Evolutionary conservation across 2,329 filamentous ascomycete species (phyloP).

Genomic region (Aspergillus sclerotialis): DNA sequence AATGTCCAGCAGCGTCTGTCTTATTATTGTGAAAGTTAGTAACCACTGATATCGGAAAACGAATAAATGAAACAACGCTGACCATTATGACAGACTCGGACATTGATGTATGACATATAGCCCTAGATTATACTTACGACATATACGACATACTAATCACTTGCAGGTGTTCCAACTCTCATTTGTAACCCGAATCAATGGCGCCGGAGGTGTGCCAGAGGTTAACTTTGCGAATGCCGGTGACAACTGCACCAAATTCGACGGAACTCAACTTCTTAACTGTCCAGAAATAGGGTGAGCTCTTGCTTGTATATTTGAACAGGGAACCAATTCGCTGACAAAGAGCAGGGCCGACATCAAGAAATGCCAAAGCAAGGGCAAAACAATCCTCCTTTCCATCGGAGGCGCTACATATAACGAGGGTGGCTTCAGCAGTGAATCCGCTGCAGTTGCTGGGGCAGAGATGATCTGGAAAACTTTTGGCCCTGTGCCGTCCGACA

Average conservation of each 20-base stretch:
- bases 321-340: slow-evolving; percentile 1
- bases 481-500: slow-evolving; percentile 44
- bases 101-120: slow-evolving; percentile 9
- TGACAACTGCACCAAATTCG: slow-evolving; percentile 51
- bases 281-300: slow-evolving; percentile 57
- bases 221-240: slow-evolving; percentile 60
- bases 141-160: not conserved
- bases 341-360: slow-evolving; percentile 33
- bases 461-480: slow-evolving; percentile 61
- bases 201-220: slow-evolving; percentile 17
- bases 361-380: slow-evolving; percentile 55
- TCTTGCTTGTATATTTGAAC: not conserved
- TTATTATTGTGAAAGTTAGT: slow-evolving; percentile 50
- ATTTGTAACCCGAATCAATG: slow-evolving; percentile 5
- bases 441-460: slow-evolving; percentile 47
- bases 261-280: slow-evolving; percentile 46
- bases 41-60: not conserved
- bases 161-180: not conserved
- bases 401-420: slow-evolving; percentile 61
- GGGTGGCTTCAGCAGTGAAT: slow-evolving; percentile 50
- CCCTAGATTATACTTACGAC: not conserved
- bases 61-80: not conserved
- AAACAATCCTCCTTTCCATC: slow-evolving; percentile 63
- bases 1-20: slow-evolving; percentile 47
- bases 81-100: slow-evolving; percentile 5